Conservation (phyloP, 306 rosid species). For the Prunus mira region DNA sequence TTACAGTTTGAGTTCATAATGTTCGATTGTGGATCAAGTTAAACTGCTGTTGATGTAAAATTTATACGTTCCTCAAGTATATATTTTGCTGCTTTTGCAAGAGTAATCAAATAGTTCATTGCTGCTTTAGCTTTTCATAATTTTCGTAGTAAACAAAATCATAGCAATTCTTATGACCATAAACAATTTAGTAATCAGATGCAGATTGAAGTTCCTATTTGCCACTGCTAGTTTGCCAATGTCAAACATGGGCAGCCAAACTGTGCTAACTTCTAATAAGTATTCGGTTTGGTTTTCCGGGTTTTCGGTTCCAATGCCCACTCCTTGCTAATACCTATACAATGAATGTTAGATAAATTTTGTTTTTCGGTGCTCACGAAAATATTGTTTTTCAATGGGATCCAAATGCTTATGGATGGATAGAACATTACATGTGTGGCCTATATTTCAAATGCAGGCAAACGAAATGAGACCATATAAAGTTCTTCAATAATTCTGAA, state of each 20-base stretch:
- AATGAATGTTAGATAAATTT: too few relatives aligned
- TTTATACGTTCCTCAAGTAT: background rate
- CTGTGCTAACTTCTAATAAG: too few relatives aligned
- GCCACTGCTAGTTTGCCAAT: background rate
- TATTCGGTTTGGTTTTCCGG: too few relatives aligned
- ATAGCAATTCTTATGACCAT: background rate
- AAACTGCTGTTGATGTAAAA: background rate
- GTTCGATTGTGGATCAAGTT: background rate
- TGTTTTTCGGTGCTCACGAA: too few relatives aligned
- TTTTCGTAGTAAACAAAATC: background rate
- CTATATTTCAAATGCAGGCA: background rate
- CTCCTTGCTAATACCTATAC: too few relatives aligned
- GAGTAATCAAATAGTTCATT: background rate
- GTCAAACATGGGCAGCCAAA: too few relatives aligned
- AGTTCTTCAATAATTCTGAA: background rate
- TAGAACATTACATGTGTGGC: background rate
- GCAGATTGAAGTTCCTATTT: background rate
- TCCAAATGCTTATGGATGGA: background rate
- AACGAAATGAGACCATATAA: background rate
- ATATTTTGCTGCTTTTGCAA: background rate
- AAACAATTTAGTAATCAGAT: too few relatives aligned
- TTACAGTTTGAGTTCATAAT: background rate
- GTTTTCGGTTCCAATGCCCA: too few relatives aligned
- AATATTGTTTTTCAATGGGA: background rate
- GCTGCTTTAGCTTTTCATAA: background rate